phyloP scores from a whole-genome alignment of 495 filamentous ascomycete species.

The Bryoglossum gracile region DNA sequence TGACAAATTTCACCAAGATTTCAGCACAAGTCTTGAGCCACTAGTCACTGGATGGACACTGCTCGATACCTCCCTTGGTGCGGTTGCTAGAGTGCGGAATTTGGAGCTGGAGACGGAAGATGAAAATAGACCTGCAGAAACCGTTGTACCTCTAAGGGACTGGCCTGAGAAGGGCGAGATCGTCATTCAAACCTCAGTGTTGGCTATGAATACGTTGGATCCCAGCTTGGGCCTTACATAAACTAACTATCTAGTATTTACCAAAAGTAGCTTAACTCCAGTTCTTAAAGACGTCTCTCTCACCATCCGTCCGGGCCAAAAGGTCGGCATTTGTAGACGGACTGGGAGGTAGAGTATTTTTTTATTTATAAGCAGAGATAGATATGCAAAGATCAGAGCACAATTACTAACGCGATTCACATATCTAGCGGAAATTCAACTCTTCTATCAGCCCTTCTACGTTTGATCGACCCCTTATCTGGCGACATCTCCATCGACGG shows the following conservation, averaged over 20 bases:
- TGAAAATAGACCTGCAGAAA: constrained; percentile 23
- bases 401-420: too few relatives aligned
- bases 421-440: constrained; percentile 29
- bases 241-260: neutral
- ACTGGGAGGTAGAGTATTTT: constrained; percentile 26
- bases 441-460: constrained; percentile 26
- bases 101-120: constrained; percentile 30
- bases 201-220: constrained; percentile 21
- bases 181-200: constrained; percentile 30
- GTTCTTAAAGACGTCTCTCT: constrained; percentile 30
- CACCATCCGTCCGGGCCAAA: constrained; percentile 29
- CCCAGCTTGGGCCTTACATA: neutral
- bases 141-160: constrained; percentile 21
- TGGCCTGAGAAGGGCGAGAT: constrained; percentile 32
- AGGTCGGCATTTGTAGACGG: constrained; percentile 29
- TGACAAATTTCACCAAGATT: too few relatives aligned
- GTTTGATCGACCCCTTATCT: constrained; percentile 4
- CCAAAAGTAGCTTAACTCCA: neutral
- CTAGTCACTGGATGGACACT: constrained; percentile 35
- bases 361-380: neutral
- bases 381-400: too few relatives aligned
- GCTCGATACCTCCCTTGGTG: constrained; percentile 47
- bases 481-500: constrained; percentile 29
- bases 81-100: constrained; percentile 36
- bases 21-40: too few relatives aligned